Base-by-base conservation (phyloP, 2,329 filamentous ascomycete genomes). In the Fusarium drepaniforme region DNA sequence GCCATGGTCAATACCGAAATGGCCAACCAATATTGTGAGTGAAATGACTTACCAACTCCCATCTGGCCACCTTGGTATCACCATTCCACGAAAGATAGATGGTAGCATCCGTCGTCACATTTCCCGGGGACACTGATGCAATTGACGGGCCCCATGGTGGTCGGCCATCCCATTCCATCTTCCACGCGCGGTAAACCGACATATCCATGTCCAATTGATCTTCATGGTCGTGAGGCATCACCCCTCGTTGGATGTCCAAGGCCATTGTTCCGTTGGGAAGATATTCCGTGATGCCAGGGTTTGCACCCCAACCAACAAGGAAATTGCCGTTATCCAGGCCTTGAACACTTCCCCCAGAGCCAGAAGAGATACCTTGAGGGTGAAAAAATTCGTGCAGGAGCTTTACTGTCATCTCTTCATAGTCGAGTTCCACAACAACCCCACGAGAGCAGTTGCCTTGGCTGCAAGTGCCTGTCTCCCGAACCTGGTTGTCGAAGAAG, bases 231-330 rank as follows among this genome's bases (percentile, higher is more conserved):
- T 79, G 80, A 68, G 80, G 81, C 87, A 83, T 35, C 88, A 81
- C 15, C 85, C 79, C 37, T 83, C 81, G 28, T 88, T 77, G 75
- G 35, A 78, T 89, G 16, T 87, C 84, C 7, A 83, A 77, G 1
- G 83, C 83, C 73, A 78, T 51, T 30, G 67, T 70, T 16, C 75
- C 75, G 12, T 75, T 70, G 12, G 74, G 60, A 25, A 71, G 21
- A 66, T 88, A 84, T 71, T 87, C 87, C 3, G 86, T 88, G 42
- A 88, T 74, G 7, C 84, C 86, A 0, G 86, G 86, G 38, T 85
- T 85, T 1, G 84, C 84, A 3, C 90, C 90, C 89, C 90, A 92
- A 68, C 89, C 89, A 62, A 91, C 85, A 46, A 91, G 81, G 15
- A 86, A 85, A 68, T 90, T 88, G 37, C 87, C 88, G 61, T 87